Evolutionary conservation across 495 filamentous ascomycete species (phyloP).

Genomic region (Penicillium egyptiacum): DNA sequence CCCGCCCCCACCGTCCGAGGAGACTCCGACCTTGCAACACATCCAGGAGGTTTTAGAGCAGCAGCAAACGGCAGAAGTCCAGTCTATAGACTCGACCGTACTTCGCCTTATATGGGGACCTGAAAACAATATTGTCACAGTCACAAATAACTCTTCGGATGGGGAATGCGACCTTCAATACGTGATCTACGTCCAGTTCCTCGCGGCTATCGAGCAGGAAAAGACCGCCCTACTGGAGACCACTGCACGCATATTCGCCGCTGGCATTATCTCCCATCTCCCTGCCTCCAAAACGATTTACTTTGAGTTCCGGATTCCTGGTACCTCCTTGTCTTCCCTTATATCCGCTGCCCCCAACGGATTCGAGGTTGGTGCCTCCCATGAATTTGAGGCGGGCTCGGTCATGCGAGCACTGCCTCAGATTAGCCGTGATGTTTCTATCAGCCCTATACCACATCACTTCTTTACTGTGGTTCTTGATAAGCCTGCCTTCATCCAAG

Average conservation of each 20-base stretch:
- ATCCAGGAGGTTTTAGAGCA: not conserved
- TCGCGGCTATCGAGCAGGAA: not conserved
- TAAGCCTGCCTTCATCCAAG: not conserved
- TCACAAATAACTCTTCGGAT: not conserved
- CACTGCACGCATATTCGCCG: not conserved
- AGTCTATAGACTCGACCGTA: not conserved
- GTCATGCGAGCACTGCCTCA: not conserved
- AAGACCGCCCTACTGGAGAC: not conserved
- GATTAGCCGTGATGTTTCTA: not conserved
- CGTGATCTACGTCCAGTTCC: not conserved
- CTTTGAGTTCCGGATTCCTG: not conserved
- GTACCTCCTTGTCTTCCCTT: not conserved
- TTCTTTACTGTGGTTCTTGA: not conserved
- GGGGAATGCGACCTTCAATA: not conserved
- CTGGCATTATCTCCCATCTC: not conserved
- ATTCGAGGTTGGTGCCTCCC: not conserved
- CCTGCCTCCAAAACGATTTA: not conserved
- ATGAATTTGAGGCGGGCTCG: not conserved
- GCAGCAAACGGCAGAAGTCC: not conserved
- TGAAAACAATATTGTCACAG: not conserved
- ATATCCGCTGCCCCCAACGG: not conserved
- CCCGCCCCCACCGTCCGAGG: no score
- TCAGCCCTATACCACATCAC: not conserved
- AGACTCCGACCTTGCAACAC: not conserved
- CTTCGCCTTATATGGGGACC: not conserved